A percentile compares a stretch with the other conserved stretches of the same genome.
phyloP scores from a whole-genome alignment of 805 yeast genomes.

The Wickerhamiella domercqiae region DNA sequence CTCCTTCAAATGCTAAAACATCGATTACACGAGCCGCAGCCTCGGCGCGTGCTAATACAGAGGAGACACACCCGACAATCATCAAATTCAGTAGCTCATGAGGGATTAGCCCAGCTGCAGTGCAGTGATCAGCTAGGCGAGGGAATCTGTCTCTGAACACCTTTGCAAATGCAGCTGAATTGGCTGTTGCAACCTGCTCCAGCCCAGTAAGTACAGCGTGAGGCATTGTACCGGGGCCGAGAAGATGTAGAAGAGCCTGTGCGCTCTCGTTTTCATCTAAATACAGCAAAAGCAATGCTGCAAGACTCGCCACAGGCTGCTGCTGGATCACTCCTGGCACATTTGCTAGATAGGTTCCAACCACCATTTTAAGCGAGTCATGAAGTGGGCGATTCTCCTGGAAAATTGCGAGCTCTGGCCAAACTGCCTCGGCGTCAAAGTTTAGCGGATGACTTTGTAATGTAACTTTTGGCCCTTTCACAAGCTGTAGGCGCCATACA shows the following conservation, averaged over 20 bases:
- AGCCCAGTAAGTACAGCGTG: constrained; percentile 22
- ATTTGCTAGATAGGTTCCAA: constrained; percentile 23
- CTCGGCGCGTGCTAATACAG: constrained; percentile 31
- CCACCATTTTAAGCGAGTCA: constrained; percentile 23
- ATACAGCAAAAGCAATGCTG: constrained; percentile 30
- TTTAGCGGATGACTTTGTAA: neutral
- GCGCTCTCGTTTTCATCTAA: constrained; percentile 28
- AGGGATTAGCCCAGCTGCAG: constrained; percentile 28
- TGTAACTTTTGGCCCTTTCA: neutral
- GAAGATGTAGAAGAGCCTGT: constrained; percentile 27
- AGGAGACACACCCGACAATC: constrained; percentile 31
- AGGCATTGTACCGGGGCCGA: constrained; percentile 24
- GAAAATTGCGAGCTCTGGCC: constrained; percentile 28
- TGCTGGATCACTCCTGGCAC: constrained; percentile 23
- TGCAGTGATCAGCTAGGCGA: constrained; percentile 36
- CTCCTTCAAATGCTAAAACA: constrained; percentile 47
- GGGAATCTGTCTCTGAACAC: constrained; percentile 33
- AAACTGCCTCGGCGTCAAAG: constrained; percentile 20
- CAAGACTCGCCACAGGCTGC: constrained; percentile 27
- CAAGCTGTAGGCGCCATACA: constrained; percentile 37
- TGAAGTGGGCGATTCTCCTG: constrained; percentile 24
- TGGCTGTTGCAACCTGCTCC: constrained; percentile 24
- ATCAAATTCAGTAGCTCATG: constrained; percentile 31
- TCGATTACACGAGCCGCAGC: constrained; percentile 38
- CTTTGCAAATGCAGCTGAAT: constrained; percentile 33